These are phyloP conservation scores for Sugiyamaella japonica DNA, from an alignment of 1,139 yeast species.

Conservation along the genomic window DNA sequence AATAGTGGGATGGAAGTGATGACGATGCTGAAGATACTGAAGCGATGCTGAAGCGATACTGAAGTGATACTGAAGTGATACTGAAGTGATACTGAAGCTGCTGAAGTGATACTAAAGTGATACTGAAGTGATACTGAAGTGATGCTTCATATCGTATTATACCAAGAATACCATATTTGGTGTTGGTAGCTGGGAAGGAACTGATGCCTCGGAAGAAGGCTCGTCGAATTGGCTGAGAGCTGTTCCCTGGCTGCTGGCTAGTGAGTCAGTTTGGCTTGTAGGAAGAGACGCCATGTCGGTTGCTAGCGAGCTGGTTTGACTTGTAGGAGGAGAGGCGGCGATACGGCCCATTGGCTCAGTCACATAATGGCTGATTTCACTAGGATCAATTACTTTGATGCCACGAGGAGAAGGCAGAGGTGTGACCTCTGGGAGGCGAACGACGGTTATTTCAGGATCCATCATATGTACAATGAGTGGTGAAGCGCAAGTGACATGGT, in stretches of 20 bases:
- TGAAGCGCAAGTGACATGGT: neutral
- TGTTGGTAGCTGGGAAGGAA: neutral
- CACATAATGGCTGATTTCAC: neutral
- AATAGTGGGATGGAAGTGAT: too few species aligned
- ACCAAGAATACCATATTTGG: neutral
- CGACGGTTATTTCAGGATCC: neutral
- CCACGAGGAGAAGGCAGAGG: neutral
- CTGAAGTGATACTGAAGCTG: too few species aligned
- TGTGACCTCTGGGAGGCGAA: neutral
- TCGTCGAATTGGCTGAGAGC: neutral
- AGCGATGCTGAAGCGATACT: too few species aligned
- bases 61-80: too few species aligned
- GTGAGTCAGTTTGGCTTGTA: too few species aligned
- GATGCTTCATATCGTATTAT: too few species aligned
- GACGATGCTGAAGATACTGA: too few species aligned
- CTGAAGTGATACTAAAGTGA: too few species aligned
- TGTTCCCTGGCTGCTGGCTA: too few species aligned
- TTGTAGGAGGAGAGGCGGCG: too few species aligned
- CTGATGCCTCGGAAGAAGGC: neutral
- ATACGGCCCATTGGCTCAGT: too few species aligned
- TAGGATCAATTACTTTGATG: neutral
- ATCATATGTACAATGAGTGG: neutral
- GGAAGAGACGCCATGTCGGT: neutral
- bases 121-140: too few species aligned
- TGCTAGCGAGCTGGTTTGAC: neutral